Evolutionary conservation across 2,329 filamentous ascomycete genomes (phyloP).

Genomic region (Neophaeococcomyces aloes): DNA sequence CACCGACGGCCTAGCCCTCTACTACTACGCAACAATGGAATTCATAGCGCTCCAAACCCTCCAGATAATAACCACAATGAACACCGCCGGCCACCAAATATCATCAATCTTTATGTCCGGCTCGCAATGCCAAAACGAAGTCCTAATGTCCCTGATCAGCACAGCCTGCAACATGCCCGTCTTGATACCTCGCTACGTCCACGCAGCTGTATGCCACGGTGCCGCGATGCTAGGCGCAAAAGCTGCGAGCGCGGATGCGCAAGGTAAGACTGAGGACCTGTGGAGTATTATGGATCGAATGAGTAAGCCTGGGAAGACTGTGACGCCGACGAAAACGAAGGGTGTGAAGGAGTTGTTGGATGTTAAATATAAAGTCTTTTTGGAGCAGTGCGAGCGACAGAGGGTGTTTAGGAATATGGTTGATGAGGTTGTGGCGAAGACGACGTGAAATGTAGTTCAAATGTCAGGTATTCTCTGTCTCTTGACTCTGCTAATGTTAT

Average conservation of each 20-base stretch:
- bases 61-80: slow-evolving; percentile 93
- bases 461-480: too few relatives aligned
- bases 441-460: neutral
- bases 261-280: slow-evolving; percentile 71
- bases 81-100: slow-evolving; percentile 75
- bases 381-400: slow-evolving; percentile 83
- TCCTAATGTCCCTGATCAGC: slow-evolving; percentile 84
- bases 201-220: slow-evolving; percentile 93
- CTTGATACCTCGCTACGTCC: slow-evolving; percentile 83
- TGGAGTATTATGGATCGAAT: slow-evolving; percentile 98
- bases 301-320: slow-evolving; percentile 82
- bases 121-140: slow-evolving; percentile 89
- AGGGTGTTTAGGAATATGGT: slow-evolving; percentile 69
- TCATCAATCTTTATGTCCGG: slow-evolving; percentile 97
- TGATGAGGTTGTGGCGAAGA: slow-evolving; percentile 43
- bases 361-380: slow-evolving; percentile 90
- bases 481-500: too few relatives aligned
- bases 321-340: slow-evolving; percentile 61
- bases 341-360: slow-evolving; percentile 69
- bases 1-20: slow-evolving; percentile 73
- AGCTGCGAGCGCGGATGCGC: slow-evolving; percentile 70
- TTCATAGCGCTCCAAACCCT: slow-evolving; percentile 95
- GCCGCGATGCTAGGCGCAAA: slow-evolving; percentile 97
- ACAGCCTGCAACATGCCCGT: slow-evolving; percentile 88
- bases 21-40: slow-evolving; percentile 95